Base-by-base conservation (phyloP, 2,329 filamentous ascomycete genomes). In the Rugonectria rugulosa region DNA sequence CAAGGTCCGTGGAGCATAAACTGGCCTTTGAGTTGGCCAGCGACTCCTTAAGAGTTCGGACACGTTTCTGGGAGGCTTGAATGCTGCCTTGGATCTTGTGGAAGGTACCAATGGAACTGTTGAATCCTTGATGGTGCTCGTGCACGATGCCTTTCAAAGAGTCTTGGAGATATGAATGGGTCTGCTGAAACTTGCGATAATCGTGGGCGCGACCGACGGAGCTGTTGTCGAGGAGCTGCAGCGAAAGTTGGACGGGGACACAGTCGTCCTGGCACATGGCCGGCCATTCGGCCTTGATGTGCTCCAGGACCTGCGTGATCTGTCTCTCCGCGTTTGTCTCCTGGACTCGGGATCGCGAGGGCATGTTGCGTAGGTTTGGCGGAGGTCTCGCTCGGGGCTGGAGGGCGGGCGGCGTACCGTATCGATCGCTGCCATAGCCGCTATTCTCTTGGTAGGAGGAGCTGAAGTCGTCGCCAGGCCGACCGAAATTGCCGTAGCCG, bases 91-190 rank as follows among this genome's bases (percentile, higher is more conserved):
- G 95, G 59, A 99, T 99, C 75, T 96, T 97, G 79, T 99, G 96
- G 71, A 98, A 99, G 17, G 94, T 98, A 73, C 94, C 95, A 61
- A 99, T 98, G 45, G 94, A 97, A 74, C 92, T 97, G 77, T 98
- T 99, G 82, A 99, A 99, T 41, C 95, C 96, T 74, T 99, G 95
- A 70, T 99, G 94, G 71, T 99, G 94, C 77, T 99, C 94, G 73
- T 99, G 97, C 21, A 99, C 95, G 66, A 99, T 97, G 27, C 88
- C 87, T 74, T 97, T 97, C 53, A 99, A 81, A 9, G 94, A 93
- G 66, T 89, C 89, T 71, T 99, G 93, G n/a, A 99, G 84, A 71
- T 95, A 91, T 62, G 87, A 81, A 72, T 97, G 91, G 41, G 91
- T 92, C 63, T 89, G 81, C 69, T 90, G 83, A 72, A 99, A 99